Evolutionary conservation across 2,329 filamentous ascomycete species (phyloP), one percentile per base, ranked within the genome.

Genomic region (Hymenoscyphus salicellus): DNA sequence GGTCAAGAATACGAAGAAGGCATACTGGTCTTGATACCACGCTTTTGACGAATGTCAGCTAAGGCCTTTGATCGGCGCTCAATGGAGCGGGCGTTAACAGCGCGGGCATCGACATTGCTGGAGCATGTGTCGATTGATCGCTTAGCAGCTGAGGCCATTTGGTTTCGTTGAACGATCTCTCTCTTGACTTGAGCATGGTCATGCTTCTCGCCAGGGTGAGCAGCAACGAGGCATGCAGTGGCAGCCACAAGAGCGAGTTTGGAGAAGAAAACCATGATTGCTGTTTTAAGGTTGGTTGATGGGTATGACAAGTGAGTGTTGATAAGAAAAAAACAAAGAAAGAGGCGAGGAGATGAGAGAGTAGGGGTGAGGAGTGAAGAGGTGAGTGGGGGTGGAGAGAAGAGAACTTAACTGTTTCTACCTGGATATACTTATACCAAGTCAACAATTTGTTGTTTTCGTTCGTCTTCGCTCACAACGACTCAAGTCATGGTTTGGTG

Each of bases 71-170:
- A 72, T 49, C 78, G 75, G 28, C 78, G 75, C 46, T 72, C 72
- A 63, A 75, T 71, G 64, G 77, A 76, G 20, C 72, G 71, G 46
- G 69, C 69, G 62, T 74, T 72, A 38, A 78, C 71, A 43, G 74
- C 77, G 55, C 77, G 75, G 41, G 71, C 70, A 69, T 77, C 76
- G 28, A 79, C 68, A 14, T 73, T 74, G 38, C 73, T 73, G 0
- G 76, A 72, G 55, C 78, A 79, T 66, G 75, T 71, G 32, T 74
- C 72, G 17, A 79, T 71, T 32, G 70, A 72, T 61, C 69, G 55
- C 60, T 69, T 70, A 41, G 65, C 68, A 30, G 64, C 67, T 1
- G 60, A 57, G 17, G 70, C 70, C 62, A 70, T 63, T 43, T 71
- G 65, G 49, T 72, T 59, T n/a, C 70, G 70, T 23, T 62, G 65